Evolutionary conservation across 2,329 filamentous ascomycete species (phyloP).

Genomic region (Talaromyces sp.): DNA sequence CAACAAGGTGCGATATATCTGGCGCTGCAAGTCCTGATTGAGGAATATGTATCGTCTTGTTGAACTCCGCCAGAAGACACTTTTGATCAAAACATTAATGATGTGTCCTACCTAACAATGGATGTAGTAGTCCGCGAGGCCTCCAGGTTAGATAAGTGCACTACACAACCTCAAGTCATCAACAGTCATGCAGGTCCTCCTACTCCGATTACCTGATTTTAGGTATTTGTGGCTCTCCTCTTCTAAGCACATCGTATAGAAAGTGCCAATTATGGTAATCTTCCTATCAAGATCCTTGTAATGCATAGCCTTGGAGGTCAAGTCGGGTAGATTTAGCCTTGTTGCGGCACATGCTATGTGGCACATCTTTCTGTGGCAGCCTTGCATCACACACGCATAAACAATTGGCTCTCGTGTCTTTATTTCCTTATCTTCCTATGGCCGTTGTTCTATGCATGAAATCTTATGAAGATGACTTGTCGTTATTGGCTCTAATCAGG

Average conservation of each 20-base stretch:
- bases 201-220: not conserved
- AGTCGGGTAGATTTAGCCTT: not conserved
- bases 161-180: too few relatives aligned
- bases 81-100: too few relatives aligned
- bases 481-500: not conserved
- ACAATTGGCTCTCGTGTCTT: not conserved
- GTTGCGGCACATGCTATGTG: not conserved
- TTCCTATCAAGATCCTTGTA: not conserved
- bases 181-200: not conserved
- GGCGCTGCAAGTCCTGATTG: too few relatives aligned
- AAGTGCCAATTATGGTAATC: not conserved
- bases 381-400: not conserved
- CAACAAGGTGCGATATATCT: too few relatives aligned
- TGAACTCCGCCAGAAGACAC: too few relatives aligned
- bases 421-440: too few relatives aligned
- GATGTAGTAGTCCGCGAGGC: too few relatives aligned
- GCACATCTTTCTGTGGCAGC: not conserved
- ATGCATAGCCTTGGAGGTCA: not conserved
- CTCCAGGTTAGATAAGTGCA: too few relatives aligned
- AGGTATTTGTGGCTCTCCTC: not conserved
- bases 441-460: not conserved
- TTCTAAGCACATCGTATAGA: not conserved
- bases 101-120: too few relatives aligned
- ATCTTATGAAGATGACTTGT: too few relatives aligned
- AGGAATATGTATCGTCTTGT: too few relatives aligned